Conservation (phyloP, 768 basidiomycete genomes). For the Zangia roseola region DNA sequence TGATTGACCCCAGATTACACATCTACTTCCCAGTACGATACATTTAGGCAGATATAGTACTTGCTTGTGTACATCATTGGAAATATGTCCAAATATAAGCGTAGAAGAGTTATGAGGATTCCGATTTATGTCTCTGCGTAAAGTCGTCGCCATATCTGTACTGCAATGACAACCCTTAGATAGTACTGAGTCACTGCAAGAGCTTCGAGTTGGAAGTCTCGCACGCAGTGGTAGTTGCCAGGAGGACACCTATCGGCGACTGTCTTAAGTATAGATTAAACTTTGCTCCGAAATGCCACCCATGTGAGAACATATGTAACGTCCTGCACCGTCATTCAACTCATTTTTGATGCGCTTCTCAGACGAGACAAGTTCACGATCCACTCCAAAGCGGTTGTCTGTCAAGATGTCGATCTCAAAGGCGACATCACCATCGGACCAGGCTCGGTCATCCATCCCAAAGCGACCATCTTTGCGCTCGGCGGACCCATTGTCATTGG, state of each 20-base stretch:
- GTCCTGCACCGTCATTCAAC: not conserved
- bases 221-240: too few species aligned
- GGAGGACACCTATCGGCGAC: too few species aligned
- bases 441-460: constrained; percentile 91
- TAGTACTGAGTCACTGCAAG: too few species aligned
- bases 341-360: not conserved
- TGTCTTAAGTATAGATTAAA: too few species aligned
- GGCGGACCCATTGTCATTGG: constrained; percentile 91
- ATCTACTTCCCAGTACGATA: constrained; percentile 12
- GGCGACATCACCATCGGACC: constrained; percentile 93
- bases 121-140: too few species aligned
- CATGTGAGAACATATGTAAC: constrained; percentile 22
- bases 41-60: constrained; percentile 13
- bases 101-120: too few species aligned
- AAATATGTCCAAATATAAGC: too few species aligned
- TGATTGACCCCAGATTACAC: constrained; percentile 20
- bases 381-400: constrained; percentile 87
- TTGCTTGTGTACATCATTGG: constrained; percentile 16
- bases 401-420: constrained; percentile 91
- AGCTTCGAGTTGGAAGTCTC: too few species aligned
- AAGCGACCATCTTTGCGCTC: constrained; percentile 90
- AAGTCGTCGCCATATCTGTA: too few species aligned
- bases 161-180: too few species aligned
- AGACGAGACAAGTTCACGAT: constrained; percentile 90
- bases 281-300: constrained; percentile 28